A percentile compares a stretch with the other conserved stretches of the same genome.
phyloP scores from a whole-genome alignment of 208 protist genomes.

The Crithidia mellificae region DNA sequence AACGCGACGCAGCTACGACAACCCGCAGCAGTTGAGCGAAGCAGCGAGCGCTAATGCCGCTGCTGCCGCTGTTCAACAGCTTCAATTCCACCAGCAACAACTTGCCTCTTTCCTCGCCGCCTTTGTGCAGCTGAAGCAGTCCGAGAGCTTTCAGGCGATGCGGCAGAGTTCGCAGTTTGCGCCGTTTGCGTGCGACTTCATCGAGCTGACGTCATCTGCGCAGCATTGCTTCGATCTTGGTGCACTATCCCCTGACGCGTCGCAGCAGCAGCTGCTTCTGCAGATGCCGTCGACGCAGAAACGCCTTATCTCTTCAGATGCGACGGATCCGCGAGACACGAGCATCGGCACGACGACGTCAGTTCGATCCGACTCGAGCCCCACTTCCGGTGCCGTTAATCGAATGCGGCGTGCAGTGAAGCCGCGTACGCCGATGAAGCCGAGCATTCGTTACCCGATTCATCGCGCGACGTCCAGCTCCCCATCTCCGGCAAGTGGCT shows the following conservation, averaged over 20 bases:
- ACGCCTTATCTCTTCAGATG: slow-evolving; percentile 11
- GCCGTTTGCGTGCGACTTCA: slow-evolving; percentile 50
- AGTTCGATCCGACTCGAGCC: slow-evolving; percentile 13
- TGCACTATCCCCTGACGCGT: not conserved
- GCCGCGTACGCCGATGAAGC: slow-evolving; percentile 36
- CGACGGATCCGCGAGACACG: slow-evolving; percentile 14
- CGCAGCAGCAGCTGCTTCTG: not conserved
- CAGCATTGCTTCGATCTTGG: slow-evolving; percentile 43
- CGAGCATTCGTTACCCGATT: slow-evolving; percentile 26
- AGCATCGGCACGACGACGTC: slow-evolving; percentile 29
- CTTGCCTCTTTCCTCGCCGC: slow-evolving; percentile 22
- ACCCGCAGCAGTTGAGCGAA: not conserved
- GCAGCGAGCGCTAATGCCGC: too few species aligned
- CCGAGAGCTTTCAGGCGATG: slow-evolving; percentile 34
- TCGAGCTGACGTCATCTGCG: slow-evolving; percentile 37
- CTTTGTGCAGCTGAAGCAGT: slow-evolving; percentile 37
- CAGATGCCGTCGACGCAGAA: slow-evolving; percentile 22
- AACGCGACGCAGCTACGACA: not conserved
- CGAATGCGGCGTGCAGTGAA: slow-evolving; percentile 7
- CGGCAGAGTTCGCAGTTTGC: slow-evolving; percentile 37
- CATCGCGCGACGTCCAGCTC: not conserved
- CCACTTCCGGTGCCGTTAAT: not conserved
- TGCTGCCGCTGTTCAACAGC: not conserved
- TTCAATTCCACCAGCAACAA: slow-evolving; percentile 13
- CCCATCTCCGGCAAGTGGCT: not conserved